phyloP scores from a whole-genome alignment of 441 rosid species.

The Breynia disticha region DNA sequence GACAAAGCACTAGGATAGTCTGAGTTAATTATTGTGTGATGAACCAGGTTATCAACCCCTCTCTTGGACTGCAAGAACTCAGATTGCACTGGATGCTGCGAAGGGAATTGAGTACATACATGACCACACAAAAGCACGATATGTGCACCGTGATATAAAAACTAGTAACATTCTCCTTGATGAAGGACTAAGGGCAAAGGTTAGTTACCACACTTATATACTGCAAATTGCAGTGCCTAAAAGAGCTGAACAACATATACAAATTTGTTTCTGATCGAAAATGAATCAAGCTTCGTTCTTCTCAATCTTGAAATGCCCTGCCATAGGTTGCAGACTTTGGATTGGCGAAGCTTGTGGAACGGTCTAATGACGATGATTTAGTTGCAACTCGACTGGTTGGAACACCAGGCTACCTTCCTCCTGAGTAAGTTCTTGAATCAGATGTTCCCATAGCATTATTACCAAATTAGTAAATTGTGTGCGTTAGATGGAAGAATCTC shows the following conservation, averaged over 20 bases:
- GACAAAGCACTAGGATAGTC: neutral
- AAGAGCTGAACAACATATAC: no score
- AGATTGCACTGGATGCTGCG: slow-evolving; percentile 57
- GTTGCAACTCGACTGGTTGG: slow-evolving; percentile 56
- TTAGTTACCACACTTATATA: slow-evolving; percentile 6
- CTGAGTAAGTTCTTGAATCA: slow-evolving; percentile 31
- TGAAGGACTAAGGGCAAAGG: slow-evolving; percentile 47
- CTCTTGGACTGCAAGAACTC: slow-evolving; percentile 57
- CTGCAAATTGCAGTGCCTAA: no score
- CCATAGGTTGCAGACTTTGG: slow-evolving; percentile 60
- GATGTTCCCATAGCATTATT: neutral
- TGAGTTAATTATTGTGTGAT: neutral
- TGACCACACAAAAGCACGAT: slow-evolving; percentile 55
- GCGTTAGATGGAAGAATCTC: neutral
- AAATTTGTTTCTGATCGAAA: no score
- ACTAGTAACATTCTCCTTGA: slow-evolving; percentile 57
- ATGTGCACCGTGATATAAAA: slow-evolving; percentile 62
- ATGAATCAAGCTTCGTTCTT: neutral
- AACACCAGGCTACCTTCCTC: slow-evolving; percentile 66
- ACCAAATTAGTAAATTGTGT: neutral
- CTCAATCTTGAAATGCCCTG: neutral
- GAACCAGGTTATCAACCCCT: slow-evolving; percentile 46
- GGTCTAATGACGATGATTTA: slow-evolving; percentile 41
- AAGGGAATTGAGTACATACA: slow-evolving; percentile 63
- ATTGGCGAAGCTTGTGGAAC: slow-evolving; percentile 51